These are phyloP conservation scores for Bruguiera hainesii DNA, from an alignment of 441 rosid genomes.

Conservation along the genomic window DNA sequence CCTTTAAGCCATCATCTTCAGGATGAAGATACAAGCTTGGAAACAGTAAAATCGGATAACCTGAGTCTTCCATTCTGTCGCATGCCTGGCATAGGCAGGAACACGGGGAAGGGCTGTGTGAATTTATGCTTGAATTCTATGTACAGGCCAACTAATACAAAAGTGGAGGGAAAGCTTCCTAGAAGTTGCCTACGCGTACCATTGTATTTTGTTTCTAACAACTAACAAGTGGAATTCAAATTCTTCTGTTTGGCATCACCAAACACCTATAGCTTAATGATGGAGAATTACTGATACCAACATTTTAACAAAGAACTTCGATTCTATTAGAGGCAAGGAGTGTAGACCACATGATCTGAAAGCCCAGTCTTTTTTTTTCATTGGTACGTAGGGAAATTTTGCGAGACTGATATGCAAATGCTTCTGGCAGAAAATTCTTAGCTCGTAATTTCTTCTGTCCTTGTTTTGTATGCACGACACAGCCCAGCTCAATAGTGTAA, in stretches of 20 bases:
- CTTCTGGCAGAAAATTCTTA: not conserved
- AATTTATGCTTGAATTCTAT: too few species aligned
- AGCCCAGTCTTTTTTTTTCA: too few species aligned
- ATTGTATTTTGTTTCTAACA: too few species aligned
- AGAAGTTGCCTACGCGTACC: too few species aligned
- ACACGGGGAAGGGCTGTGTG: too few species aligned
- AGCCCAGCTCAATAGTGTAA: not conserved
- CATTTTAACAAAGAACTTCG: slow-evolving; percentile 4
- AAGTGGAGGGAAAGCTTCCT: too few species aligned
- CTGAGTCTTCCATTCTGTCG: not conserved
- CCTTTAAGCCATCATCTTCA: not conserved
- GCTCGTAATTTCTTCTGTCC: not conserved
- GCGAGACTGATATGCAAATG: not conserved
- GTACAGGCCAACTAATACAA: too few species aligned
- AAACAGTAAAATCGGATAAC: too few species aligned
- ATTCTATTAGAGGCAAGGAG: slow-evolving; percentile 1
- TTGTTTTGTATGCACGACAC: slow-evolving; percentile 15
- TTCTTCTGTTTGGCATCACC: slow-evolving; percentile 10
- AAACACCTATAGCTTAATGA: not conserved
- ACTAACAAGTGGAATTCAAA: not conserved
- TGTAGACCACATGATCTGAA: slow-evolving; percentile 5
- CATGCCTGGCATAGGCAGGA: not conserved
- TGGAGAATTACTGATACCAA: not conserved
- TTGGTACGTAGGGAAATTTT: too few species aligned
- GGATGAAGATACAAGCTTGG: not conserved